Conservation (phyloP, 2,329 filamentous ascomycete genomes). For the Paecilomyces formosus region DNA sequence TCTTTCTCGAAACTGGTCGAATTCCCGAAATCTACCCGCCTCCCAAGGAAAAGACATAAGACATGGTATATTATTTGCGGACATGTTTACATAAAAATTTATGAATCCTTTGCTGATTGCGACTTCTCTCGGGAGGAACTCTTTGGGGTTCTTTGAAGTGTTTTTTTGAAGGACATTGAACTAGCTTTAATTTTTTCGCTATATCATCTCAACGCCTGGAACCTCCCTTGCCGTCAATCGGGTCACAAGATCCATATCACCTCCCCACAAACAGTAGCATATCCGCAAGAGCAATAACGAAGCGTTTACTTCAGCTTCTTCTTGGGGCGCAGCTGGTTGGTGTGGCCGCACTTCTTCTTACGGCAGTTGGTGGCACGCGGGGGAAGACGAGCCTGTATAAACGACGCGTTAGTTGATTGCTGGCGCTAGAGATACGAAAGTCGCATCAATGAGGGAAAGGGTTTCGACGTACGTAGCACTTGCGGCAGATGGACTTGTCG, state of each 20-base stretch:
- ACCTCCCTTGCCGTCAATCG: conserved; percentile 27
- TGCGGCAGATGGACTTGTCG: conserved; percentile 99
- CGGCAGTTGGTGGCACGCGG: conserved; percentile 99
- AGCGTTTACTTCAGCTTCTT: conserved; percentile 91
- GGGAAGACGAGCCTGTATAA: conserved; percentile 65
- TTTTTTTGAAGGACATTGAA: conserved; percentile 16
- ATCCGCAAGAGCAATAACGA: conserved; percentile 15
- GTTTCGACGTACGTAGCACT: conserved; percentile 82
- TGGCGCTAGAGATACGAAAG: background rate
- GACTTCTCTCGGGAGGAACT: conserved; percentile 13
- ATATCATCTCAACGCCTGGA: conserved; percentile 34
- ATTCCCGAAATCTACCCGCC: background rate
- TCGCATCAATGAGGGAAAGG: background rate
- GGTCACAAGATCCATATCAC: conserved; percentile 21
- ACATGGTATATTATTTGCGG: background rate
- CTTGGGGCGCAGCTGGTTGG: conserved; percentile 99
- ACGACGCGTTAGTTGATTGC: background rate
- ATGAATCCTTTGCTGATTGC: conserved; percentile 26
- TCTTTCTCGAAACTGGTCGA: conserved; percentile 4
- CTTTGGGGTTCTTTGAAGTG: background rate
- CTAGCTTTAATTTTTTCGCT: conserved; percentile 21
- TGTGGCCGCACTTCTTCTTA: conserved; percentile 99
- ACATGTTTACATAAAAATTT: conserved; percentile 21
- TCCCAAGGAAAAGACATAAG: conserved; percentile 7
- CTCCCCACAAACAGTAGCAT: conserved; percentile 32